Conservation (phyloP, 169 alveolate genomes). For the Plasmodium gonderi region DNA sequence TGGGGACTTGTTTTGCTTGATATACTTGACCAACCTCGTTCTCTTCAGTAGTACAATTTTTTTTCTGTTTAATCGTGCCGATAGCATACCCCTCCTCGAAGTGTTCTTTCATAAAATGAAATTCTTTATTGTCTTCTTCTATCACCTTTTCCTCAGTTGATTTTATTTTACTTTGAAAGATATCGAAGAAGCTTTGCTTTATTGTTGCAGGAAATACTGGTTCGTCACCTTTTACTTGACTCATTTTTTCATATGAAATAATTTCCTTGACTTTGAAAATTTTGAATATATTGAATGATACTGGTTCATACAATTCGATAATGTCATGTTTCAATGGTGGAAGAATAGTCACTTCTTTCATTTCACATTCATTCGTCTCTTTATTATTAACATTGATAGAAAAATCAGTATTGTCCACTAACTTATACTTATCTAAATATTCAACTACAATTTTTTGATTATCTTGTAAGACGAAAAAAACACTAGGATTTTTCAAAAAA, state of each 20-base stretch:
- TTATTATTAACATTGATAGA: not conserved
- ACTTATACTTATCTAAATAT: constrained; percentile 64
- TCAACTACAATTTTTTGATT: constrained; percentile 63
- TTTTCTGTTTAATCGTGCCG: not conserved
- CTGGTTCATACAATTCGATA: not conserved
- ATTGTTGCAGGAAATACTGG: not conserved
- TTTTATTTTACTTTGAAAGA: not conserved
- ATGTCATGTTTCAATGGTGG: constrained; percentile 10
- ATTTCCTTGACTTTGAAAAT: constrained; percentile 14
- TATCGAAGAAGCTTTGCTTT: not conserved
- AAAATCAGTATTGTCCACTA: constrained; percentile 34
- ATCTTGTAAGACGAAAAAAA: constrained; percentile 58
- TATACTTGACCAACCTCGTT: not conserved
- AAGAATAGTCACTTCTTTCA: constrained; percentile 44
- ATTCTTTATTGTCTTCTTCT: not conserved
- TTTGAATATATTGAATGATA: not conserved
- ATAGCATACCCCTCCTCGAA: too few species aligned
- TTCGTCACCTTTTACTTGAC: not conserved
- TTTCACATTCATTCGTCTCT: constrained; percentile 7
- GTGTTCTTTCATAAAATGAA: not conserved
- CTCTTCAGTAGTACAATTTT: not conserved
- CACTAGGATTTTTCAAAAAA: constrained; percentile 61
- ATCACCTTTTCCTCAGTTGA: not conserved
- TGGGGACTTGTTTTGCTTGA: not conserved
- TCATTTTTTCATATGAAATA: not conserved